These are phyloP conservation scores for Datisca glomerata DNA, from an alignment of 306 rosid genomes.

Conservation along the genomic window DNA sequence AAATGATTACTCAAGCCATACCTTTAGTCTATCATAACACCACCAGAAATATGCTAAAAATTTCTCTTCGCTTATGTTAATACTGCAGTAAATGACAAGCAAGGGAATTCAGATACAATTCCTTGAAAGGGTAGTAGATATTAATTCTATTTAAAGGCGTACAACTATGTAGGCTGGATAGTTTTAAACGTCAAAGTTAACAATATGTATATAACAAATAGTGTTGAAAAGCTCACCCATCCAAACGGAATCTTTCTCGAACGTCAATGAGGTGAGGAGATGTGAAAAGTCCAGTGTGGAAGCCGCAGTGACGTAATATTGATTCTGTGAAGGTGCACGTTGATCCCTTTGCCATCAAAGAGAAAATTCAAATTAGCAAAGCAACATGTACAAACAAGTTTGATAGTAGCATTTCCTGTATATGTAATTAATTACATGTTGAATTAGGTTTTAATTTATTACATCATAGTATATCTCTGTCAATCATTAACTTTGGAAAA, in stretches of 20 bases:
- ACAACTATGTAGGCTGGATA: neutral
- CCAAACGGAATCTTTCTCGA: conserved; percentile 79
- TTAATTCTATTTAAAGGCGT: neutral
- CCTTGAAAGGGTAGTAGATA: conserved; percentile 1
- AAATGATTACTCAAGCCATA: conserved; percentile 3
- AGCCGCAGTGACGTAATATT: conserved; percentile 75
- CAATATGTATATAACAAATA: neutral
- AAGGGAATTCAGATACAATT: neutral
- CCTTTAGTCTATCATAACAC: conserved; percentile 74
- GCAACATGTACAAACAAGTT: conserved; percentile 9
- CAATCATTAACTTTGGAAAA: too few relatives aligned
- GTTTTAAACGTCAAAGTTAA: neutral
- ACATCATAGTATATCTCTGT: too few relatives aligned
- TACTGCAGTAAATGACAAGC: conserved; percentile 35
- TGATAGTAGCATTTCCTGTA: neutral
- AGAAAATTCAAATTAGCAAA: conserved; percentile 13
- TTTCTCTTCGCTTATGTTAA: conserved; percentile 56
- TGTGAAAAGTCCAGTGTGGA: conserved; percentile 87
- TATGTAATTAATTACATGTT: neutral
- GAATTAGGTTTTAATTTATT: too few relatives aligned
- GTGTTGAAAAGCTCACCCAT: conserved; percentile 55
- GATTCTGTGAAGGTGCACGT: conserved; percentile 91
- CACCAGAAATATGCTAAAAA: conserved; percentile 91
- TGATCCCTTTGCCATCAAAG: conserved; percentile 51
- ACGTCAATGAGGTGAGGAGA: conserved; percentile 97